phyloP scores from a whole-genome alignment of 768 basidiomycete genomes.

The Chalciporus pseudorubinellus region DNA sequence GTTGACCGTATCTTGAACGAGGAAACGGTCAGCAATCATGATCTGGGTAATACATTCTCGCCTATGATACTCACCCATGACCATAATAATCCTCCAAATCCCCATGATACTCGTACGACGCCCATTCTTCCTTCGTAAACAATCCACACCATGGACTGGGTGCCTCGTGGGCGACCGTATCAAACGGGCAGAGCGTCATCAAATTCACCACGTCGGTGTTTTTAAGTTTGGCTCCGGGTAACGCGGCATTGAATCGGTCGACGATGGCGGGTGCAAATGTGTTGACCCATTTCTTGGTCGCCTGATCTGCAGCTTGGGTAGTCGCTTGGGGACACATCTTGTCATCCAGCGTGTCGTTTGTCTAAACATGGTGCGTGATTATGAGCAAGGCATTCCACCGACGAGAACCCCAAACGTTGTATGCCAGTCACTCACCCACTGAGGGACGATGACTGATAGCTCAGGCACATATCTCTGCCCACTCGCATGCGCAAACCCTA shows the following conservation, averaged over 20 bases:
- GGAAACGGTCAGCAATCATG: too few relatives aligned
- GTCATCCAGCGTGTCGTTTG: conserved; percentile 66
- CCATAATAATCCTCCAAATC: conserved; percentile 77
- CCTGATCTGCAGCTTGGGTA: conserved; percentile 29
- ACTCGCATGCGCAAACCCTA: conserved; percentile 49
- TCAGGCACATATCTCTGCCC: conserved; percentile 40
- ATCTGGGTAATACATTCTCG: too few relatives aligned
- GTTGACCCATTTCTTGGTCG: conserved; percentile 49
- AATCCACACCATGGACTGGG: conserved; percentile 65
- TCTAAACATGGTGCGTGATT: conserved; percentile 22
- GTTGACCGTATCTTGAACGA: conserved; percentile 56
- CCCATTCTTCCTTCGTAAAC: conserved; percentile 60
- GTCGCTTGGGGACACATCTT: conserved; percentile 58
- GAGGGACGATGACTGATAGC: conserved; percentile 54
- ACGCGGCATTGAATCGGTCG: conserved; percentile 52
- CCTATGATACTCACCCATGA: conserved; percentile 47
- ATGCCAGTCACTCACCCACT: conserved; percentile 39
- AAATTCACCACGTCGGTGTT: conserved; percentile 53
- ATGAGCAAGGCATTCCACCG: too few relatives aligned
- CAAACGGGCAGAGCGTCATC: conserved; percentile 74
- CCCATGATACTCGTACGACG: conserved; percentile 58
- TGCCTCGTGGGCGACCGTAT: conserved; percentile 49
- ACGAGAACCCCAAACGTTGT: too few relatives aligned
- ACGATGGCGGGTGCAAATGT: conserved; percentile 54
- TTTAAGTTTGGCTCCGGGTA: conserved; percentile 61